Evolutionary conservation across 148 eudicot genomes (phyloP), one percentile per base, ranked within the genome.

Genomic region (Nyssa sinensis): DNA sequence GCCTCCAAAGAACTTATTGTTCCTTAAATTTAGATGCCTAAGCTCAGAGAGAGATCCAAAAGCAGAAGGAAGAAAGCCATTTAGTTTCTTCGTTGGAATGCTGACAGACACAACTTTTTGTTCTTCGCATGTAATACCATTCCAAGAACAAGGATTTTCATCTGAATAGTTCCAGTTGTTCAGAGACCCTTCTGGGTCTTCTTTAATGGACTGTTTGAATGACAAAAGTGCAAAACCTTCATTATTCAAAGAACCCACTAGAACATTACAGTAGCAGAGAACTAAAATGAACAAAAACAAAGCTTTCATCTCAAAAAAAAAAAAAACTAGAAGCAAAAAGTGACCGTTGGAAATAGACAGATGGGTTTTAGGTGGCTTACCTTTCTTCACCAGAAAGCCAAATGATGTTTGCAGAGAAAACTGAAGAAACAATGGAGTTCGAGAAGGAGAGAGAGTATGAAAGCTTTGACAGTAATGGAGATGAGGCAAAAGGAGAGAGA

Each of bases 61-160:
- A 64, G 91, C 72, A 75, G 88, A 37, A 57, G 91, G 73, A 21
- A 95, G 76, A 78, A 75, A 81, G 70, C 99, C 97, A 55, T 70
- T 61, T 67, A 95, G 94, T 74, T 88, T 89, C 82, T 91, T 89
- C 70, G 84, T 93, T 32, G 99, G 99, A 16, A 93, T 93, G 62
- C 93, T 89, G 64, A 95, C 73, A 64, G 99, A 93, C 1, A 92
- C 87, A 62, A 92, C 97, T 70, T 63, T 93, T 60, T 74, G 84
- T 41, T 86, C 86, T 84, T 86, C 88, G 77, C 99, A 95, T 58
- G 98, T 87, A n/a, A 95, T 76, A 21, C 97, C 99, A 87, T 91
- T 92, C 99, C 99, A 95, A 13, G 87, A 88, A 89, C 99, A 95
- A 64, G 99, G 97, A 81, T 75, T 91, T 74, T 82, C 88, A 86